Base-by-base conservation (phyloP, 2,329 filamentous ascomycete species). In the Aspergillus sp. region DNA sequence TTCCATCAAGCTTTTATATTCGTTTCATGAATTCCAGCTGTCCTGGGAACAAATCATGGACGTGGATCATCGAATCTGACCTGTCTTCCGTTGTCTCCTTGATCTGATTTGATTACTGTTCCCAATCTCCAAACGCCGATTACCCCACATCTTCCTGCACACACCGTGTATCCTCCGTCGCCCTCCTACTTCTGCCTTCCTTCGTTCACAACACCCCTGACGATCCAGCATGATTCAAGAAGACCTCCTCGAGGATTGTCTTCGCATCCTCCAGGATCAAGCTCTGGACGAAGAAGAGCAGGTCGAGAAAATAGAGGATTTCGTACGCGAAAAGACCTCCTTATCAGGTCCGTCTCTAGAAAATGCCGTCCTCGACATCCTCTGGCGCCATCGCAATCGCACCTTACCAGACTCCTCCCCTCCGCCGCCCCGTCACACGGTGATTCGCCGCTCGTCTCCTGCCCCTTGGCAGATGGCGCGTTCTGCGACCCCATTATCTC, bases 261-360 rank as follows among this genome's bases (percentile, higher is more conserved):
- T 96, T 74, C 91, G 92, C 55, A 86, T 97, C 73, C 85, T 99
- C 65, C 88, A 95, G 80, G 89, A 97, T 78, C 80, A 87, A 60
- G 83, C 84, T 58, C 83, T 96, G 63, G 91, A 96, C 70, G 95
- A 98, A 65, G 95, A 99, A 78, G 94, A 97, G 73, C 96, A 95
- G 82, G 94, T 91, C 52, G 94, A 98, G 78, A 90, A 86, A 78
- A 83, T 97, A 56, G 93, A 97, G 79, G 90, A 92, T 66, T 83
- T 97, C 56, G 83, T 98, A 70, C 89, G 88, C 77, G 88, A 88
- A 68, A 88, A 93, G 78, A 92, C 92, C 7, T 84, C 82, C 30
- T 81, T 98, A 67, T 85, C 84, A 17, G 94, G 92, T 61, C 81
- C 88, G 66, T 85, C 88, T 21, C 84, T 98, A 57, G 95, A 98